These are phyloP conservation scores for Boletus rufocinnamomeus DNA, from an alignment of 768 basidiomycete species.

Conservation along the genomic window DNA sequence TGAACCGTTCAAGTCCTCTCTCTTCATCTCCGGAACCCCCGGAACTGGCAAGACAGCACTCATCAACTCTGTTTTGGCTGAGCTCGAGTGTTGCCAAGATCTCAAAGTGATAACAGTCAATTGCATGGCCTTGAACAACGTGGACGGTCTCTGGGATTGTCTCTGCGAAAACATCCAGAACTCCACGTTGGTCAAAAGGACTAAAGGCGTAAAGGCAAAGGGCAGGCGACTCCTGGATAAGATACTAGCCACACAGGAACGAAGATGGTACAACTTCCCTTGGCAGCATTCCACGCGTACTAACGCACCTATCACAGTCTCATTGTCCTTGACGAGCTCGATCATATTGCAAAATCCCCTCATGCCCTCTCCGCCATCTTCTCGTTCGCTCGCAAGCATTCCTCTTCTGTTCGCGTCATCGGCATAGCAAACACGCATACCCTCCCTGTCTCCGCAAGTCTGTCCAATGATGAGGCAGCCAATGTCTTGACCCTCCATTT, in stretches of 20 bases:
- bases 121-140: conserved; percentile 73
- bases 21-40: conserved; percentile 92
- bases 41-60: conserved; percentile 93
- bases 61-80: conserved; percentile 63
- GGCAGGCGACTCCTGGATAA: conserved; percentile 50
- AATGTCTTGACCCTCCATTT: conserved; percentile 73
- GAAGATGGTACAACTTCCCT: conserved; percentile 50
- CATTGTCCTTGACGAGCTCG: conserved; percentile 83
- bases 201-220: conserved; percentile 44
- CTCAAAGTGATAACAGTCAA: conserved; percentile 63
- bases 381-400: conserved; percentile 57
- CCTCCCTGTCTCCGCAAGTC: conserved; percentile 56
- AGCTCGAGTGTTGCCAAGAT: conserved; percentile 39
- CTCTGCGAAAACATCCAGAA: conserved; percentile 56
- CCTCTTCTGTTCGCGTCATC: conserved; percentile 62
- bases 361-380: conserved; percentile 66
- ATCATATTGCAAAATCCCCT: conserved; percentile 69
- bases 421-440: conserved; percentile 92
- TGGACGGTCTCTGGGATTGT: conserved; percentile 72
- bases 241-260: conserved; percentile 43
- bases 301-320: conserved; percentile 47
- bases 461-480: conserved; percentile 39
- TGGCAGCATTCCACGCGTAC: conserved; percentile 12
- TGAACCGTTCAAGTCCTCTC: conserved; percentile 40
- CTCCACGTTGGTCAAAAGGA: conserved; percentile 38